phyloP scores from a whole-genome alignment of 345 rosid genomes.

The Bruguiera gymnorhiza region DNA sequence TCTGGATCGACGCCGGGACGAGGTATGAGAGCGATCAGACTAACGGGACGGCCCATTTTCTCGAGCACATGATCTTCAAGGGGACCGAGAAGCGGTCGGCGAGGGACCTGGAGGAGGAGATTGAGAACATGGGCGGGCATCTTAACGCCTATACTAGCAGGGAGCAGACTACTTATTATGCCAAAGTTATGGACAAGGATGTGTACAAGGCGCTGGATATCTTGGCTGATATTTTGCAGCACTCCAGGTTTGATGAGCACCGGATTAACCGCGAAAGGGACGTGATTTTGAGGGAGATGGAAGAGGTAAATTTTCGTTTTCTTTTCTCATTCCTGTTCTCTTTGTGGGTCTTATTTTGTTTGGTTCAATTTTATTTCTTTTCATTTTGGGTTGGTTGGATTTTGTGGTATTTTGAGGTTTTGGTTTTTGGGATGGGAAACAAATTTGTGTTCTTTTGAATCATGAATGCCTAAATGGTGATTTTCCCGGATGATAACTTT shows the following conservation, averaged over 20 bases:
- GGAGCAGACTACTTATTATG: slow-evolving; percentile 94
- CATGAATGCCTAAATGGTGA: too few species aligned
- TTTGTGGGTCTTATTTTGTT: not conserved
- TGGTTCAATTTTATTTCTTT: not conserved
- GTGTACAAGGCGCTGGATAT: slow-evolving; percentile 68
- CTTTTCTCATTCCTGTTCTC: not conserved
- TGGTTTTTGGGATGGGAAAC: not conserved
- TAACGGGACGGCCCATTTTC: slow-evolving; percentile 89
- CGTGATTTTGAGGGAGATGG: slow-evolving; percentile 36
- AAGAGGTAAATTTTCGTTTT: slow-evolving; percentile 22
- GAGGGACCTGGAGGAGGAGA: slow-evolving; percentile 73
- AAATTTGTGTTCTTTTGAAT: too few species aligned
- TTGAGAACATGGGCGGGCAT: slow-evolving; percentile 96
- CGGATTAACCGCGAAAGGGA: slow-evolving; percentile 32
- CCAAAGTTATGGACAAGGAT: slow-evolving; percentile 79
- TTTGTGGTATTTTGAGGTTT: not conserved
- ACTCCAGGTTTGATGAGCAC: slow-evolving; percentile 43
- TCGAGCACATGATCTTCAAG: slow-evolving; percentile 98
- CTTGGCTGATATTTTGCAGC: slow-evolving; percentile 90
- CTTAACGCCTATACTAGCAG: slow-evolving; percentile 90
- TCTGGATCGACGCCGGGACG: slow-evolving; percentile 98
- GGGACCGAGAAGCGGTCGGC: slow-evolving; percentile 72
- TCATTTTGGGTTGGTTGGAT: not conserved
- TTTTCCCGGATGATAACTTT: too few species aligned
- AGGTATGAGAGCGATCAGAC: slow-evolving; percentile 82